Conservation (phyloP, 306 rosid genomes). For the Crotalaria pallida region DNA sequence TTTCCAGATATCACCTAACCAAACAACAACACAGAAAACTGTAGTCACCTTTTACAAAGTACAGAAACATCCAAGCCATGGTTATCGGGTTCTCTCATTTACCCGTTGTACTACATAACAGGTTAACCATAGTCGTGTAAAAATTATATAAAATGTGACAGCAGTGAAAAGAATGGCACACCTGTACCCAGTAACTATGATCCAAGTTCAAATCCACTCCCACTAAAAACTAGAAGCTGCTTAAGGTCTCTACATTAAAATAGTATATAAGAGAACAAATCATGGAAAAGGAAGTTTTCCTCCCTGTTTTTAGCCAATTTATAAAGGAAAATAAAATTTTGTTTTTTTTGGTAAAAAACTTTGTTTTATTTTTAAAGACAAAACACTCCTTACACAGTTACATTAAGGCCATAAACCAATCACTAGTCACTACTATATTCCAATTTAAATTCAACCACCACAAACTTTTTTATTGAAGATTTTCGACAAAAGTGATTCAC, state of each 20-base stretch:
- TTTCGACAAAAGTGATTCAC: conserved; percentile 4
- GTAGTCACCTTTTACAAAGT: background rate
- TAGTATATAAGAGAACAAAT: conserved; percentile 2
- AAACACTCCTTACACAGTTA: background rate
- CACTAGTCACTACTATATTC: conserved; percentile 2
- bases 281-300: background rate
- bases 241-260: background rate
- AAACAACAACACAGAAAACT: background rate
- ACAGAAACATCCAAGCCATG: conserved; percentile 16
- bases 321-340: background rate
- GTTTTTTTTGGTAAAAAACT: no score
- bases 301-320: background rate
- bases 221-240: conserved; percentile 10
- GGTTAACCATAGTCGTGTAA: no score
- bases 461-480: background rate
- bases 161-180: no score
- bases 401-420: conserved; percentile 1
- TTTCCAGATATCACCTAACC: background rate
- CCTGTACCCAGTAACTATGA: no score
- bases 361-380: background rate
- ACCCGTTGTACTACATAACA: no score
- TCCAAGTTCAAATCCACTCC: conserved; percentile 4
- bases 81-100: no score
- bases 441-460: background rate
- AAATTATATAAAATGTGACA: no score